phyloP scores from a whole-genome alignment of 352 stramenopile genomes.

The Pythium folliculosum region DNA sequence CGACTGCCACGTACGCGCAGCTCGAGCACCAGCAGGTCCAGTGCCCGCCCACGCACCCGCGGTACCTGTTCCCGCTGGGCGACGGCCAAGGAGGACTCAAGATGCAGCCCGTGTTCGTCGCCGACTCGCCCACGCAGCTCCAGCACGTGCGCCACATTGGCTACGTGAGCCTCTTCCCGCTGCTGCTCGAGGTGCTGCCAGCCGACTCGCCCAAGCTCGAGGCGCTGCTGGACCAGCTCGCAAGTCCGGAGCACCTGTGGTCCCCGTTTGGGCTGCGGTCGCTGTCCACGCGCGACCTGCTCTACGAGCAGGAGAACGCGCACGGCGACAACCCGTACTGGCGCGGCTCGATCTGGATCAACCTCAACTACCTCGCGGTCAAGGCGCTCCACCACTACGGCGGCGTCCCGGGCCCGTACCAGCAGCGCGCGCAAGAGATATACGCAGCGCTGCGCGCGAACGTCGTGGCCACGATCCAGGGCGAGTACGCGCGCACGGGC shows the following conservation, averaged over 20 bases:
- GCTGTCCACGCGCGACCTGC: slow-evolving; percentile 78
- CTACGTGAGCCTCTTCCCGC: slow-evolving; percentile 89
- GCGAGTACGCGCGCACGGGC: slow-evolving; percentile 86
- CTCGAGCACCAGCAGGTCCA: slow-evolving; percentile 37
- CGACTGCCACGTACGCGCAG: slow-evolving; percentile 37
- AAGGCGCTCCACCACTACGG: slow-evolving; percentile 83
- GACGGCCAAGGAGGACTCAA: slow-evolving; percentile 79
- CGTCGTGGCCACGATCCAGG: slow-evolving; percentile 63
- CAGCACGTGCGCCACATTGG: slow-evolving; percentile 84
- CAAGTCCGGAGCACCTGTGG: slow-evolving; percentile 68
- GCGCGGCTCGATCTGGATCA: slow-evolving; percentile 94
- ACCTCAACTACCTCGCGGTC: slow-evolving; percentile 92
- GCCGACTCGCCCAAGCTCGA: slow-evolving; percentile 66
- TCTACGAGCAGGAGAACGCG: slow-evolving; percentile 90
- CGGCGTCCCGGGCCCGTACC: slow-evolving; percentile 45
- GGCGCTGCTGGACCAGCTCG: slow-evolving; percentile 58
- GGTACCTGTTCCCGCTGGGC: slow-evolving; percentile 76
- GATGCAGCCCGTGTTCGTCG: slow-evolving; percentile 71
- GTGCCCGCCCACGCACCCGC: slow-evolving; percentile 64
- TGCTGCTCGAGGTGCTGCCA: slow-evolving; percentile 74
- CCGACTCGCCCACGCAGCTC: slow-evolving; percentile 44
- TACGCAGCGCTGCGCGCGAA: slow-evolving; percentile 61
- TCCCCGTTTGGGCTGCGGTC: slow-evolving; percentile 84
- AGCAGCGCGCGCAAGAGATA: slow-evolving; percentile 37
- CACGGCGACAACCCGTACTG: slow-evolving; percentile 92